Conservation (phyloP, 345 rosid genomes). For the Arabidopsis arenosa region DNA sequence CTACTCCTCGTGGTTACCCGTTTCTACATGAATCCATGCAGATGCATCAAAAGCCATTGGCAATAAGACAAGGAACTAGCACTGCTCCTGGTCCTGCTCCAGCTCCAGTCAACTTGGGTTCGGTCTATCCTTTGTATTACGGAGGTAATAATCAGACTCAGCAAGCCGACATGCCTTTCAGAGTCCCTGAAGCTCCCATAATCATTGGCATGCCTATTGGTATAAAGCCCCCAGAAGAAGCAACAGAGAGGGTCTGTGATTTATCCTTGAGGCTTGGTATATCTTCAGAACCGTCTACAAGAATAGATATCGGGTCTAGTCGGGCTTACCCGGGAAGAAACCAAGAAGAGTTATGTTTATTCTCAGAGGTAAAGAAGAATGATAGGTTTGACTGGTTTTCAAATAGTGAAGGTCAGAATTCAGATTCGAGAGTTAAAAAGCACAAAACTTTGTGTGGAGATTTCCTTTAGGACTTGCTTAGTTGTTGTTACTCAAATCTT, state of each 20-base stretch:
- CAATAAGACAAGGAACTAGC: conserved; percentile 49
- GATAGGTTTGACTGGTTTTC: conserved; percentile 48
- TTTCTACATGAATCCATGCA: conserved; percentile 50
- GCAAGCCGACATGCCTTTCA: conserved; percentile 48
- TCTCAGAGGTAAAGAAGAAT: conserved; percentile 55
- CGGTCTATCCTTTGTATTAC: conserved; percentile 74
- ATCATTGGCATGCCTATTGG: conserved; percentile 79
- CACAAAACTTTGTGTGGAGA: conserved; percentile 55
- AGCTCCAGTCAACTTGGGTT: conserved; percentile 49
- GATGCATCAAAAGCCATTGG: conserved; percentile 42
- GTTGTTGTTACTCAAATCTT: conserved; percentile 22
- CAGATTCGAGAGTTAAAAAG: conserved; percentile 54
- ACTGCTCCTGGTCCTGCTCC: neutral
- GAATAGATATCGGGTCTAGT: conserved; percentile 50
- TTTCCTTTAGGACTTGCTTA: conserved; percentile 32
- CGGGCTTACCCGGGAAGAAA: conserved; percentile 47
- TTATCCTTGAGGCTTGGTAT: conserved; percentile 82
- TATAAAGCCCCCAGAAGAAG: conserved; percentile 51
- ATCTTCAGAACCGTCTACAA: conserved; percentile 52
- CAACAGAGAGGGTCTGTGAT: conserved; percentile 62
- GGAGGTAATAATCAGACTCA: conserved; percentile 54
- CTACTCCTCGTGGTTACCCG: conserved; percentile 51
- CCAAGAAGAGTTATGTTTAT: conserved; percentile 62
- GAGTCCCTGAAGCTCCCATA: conserved; percentile 51
- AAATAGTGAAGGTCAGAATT: conserved; percentile 47